phyloP scores from a whole-genome alignment of 2,329 filamentous ascomycete genomes.

The Orbilia blumenaviensis region DNA sequence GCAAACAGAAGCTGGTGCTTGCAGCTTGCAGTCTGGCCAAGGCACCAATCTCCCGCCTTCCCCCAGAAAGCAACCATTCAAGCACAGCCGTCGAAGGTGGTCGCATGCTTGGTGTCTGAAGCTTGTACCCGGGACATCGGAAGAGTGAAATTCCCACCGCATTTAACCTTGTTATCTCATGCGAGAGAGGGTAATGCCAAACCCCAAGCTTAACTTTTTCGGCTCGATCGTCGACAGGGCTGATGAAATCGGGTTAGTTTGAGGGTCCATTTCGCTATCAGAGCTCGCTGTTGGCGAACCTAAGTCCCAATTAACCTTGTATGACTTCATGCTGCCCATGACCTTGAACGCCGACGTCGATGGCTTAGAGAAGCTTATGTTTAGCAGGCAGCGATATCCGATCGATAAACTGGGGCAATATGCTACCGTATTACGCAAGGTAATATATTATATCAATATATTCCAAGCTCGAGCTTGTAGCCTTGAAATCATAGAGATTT shows the following conservation, averaged over 20 bases:
- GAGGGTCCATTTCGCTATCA: neutral
- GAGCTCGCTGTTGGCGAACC: neutral
- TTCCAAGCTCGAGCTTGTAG: neutral
- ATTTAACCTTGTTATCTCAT: slow-evolving; percentile 8
- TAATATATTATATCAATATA: too few species aligned
- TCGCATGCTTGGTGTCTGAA: slow-evolving; percentile 10
- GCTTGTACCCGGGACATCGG: neutral
- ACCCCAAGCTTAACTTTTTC: neutral
- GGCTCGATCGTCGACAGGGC: neutral
- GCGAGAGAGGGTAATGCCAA: neutral
- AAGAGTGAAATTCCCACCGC: neutral
- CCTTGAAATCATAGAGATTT: neutral
- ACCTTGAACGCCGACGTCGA: neutral
- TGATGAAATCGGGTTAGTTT: neutral
- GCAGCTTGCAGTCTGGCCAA: neutral
- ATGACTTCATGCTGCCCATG: neutral
- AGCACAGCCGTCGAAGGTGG: neutral
- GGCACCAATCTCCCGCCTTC: slow-evolving; percentile 4
- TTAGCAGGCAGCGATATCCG: too few species aligned
- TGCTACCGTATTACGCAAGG: too few species aligned
- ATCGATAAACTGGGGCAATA: too few species aligned
- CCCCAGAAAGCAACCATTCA: neutral
- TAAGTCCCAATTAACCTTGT: neutral
- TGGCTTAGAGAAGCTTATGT: neutral
- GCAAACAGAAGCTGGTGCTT: neutral